Evolutionary conservation across 306 rosid genomes (phyloP).

Genomic region (Fagus crenata): DNA sequence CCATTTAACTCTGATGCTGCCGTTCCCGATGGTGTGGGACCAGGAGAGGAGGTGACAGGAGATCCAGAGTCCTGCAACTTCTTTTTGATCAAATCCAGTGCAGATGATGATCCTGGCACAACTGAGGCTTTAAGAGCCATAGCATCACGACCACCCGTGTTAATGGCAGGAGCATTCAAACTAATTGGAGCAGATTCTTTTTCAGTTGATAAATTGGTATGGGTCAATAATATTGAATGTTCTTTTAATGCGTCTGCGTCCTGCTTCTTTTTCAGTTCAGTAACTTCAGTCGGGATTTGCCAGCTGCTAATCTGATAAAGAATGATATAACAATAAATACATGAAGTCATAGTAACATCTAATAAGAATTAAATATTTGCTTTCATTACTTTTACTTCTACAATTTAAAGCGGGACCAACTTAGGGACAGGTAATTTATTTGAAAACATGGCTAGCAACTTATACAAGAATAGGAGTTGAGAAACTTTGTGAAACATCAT

Average conservation of each 20-base stretch:
- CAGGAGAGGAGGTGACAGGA: conserved; percentile 71
- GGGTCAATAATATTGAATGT: conserved; percentile 50
- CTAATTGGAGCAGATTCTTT: conserved; percentile 64
- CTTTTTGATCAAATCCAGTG: conserved; percentile 88
- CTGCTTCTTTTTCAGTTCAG: conserved; percentile 80
- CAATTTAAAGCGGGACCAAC: background rate
- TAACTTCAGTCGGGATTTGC: conserved; percentile 95
- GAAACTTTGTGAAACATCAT: background rate
- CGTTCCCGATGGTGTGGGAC: conserved; percentile 44
- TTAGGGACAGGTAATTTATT: background rate
- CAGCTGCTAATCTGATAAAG: conserved; percentile 83
- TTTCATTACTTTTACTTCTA: background rate
- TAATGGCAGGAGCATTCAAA: conserved; percentile 87
- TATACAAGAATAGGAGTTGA: background rate
- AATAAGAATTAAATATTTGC: background rate
- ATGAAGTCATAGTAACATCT: background rate
- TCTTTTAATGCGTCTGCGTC: conserved; percentile 64
- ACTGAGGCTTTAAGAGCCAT: conserved; percentile 56
- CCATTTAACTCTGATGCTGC: conserved; percentile 69
- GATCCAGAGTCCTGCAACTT: conserved; percentile 92
- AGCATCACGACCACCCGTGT: conserved; percentile 93
- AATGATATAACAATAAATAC: conserved; percentile 25
- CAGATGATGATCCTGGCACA: conserved; percentile 69
- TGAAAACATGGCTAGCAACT: background rate
- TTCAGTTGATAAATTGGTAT: conserved; percentile 56